phyloP scores from a whole-genome alignment of 352 stramenopile species.

The Elongisporangium undulatum region DNA sequence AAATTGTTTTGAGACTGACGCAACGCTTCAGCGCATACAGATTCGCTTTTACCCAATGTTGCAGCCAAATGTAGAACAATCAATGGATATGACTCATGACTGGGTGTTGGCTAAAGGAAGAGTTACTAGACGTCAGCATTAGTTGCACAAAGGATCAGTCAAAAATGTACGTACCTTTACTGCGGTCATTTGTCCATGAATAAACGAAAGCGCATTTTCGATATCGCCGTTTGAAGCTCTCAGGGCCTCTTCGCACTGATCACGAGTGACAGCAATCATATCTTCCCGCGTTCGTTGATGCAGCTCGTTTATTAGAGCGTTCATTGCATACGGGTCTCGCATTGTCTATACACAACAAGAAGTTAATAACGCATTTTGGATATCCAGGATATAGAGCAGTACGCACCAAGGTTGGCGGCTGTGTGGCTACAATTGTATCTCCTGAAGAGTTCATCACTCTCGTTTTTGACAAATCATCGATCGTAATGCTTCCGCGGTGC shows the following conservation, averaged over 20 bases:
- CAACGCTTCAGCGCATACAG: slow-evolving; percentile 56
- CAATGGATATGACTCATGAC: slow-evolving; percentile 23
- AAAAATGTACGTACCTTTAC: slow-evolving; percentile 11
- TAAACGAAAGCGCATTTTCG: slow-evolving; percentile 15
- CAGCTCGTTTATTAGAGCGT: too few relatives aligned
- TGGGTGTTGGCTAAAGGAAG: neutral
- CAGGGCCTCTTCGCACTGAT: slow-evolving; percentile 44
- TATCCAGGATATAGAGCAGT: slow-evolving; percentile 1
- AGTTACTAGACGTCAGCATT: neutral
- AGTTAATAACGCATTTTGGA: neutral
- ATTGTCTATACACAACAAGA: slow-evolving; percentile 8
- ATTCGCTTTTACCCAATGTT: slow-evolving; percentile 39
- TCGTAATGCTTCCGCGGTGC: slow-evolving; percentile 17
- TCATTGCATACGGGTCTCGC: neutral
- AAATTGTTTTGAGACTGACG: slow-evolving; percentile 46
- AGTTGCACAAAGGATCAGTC: neutral
- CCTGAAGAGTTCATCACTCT: slow-evolving; percentile 21
- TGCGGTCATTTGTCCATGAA: slow-evolving; percentile 8
- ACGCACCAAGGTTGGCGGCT: slow-evolving; percentile 13
- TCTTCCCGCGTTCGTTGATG: slow-evolving; percentile 18
- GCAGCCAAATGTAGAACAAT: slow-evolving; percentile 46
- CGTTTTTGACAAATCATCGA: slow-evolving; percentile 35
- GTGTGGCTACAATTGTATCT: slow-evolving; percentile 6
- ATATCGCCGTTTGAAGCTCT: slow-evolving; percentile 20
- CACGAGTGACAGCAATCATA: slow-evolving; percentile 16